Conservation (phyloP, 345 rosid species). For the Citrus hindsii region DNA sequence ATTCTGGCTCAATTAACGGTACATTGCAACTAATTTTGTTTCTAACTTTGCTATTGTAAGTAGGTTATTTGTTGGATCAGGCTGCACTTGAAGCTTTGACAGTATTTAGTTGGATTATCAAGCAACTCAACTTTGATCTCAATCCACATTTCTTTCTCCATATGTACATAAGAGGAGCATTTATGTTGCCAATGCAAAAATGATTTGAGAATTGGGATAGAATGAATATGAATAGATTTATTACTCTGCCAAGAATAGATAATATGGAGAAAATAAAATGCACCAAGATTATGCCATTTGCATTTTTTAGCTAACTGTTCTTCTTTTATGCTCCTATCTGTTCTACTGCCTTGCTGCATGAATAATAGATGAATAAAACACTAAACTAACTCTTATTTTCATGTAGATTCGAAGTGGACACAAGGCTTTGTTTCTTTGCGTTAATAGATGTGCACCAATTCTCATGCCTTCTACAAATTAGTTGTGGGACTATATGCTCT, state of each 20-base stretch:
- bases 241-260: not conserved
- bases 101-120: not conserved
- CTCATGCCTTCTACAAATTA: not conserved
- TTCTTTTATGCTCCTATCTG: not conserved
- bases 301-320: not conserved
- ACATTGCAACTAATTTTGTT: conserved; percentile 19
- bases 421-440: not conserved
- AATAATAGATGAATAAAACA: not conserved
- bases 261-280: not conserved
- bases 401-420: not conserved
- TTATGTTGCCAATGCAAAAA: not conserved
- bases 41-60: not conserved
- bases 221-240: not conserved
- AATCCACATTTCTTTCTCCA: not conserved
- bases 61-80: not conserved
- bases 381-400: not conserved
- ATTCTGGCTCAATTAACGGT: conserved; percentile 62
- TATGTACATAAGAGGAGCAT: not conserved
- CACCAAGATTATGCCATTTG: not conserved
- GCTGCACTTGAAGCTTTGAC: not conserved
- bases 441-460: not conserved
- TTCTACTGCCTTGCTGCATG: not conserved
- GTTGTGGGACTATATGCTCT: conserved; percentile 46
- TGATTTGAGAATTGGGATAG: not conserved
- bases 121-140: not conserved